Evolutionary conservation across 2,329 filamentous ascomycete species (phyloP).

Genomic region (Ophiosphaerella herpotricha): DNA sequence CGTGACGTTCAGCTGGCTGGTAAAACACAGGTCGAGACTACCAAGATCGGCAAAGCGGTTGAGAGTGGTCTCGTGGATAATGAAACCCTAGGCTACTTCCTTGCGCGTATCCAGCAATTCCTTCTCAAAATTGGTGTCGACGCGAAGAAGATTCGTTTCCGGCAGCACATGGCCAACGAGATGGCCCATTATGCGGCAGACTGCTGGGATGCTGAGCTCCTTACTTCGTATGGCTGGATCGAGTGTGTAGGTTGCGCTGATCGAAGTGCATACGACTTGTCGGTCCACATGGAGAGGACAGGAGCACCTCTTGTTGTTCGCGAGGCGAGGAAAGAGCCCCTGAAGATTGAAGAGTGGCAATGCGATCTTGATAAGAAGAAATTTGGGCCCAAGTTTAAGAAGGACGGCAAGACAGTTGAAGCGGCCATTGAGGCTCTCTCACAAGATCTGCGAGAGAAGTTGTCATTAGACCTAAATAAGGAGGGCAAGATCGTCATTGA

Average conservation of each 20-base stretch:
- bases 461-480: constrained; percentile 73
- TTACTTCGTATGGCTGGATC: constrained; percentile 93
- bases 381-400: constrained; percentile 94
- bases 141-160: constrained; percentile 85
- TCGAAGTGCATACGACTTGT: constrained; percentile 90
- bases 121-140: constrained; percentile 87
- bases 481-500: constrained; percentile 77
- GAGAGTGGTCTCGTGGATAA: constrained; percentile 85
- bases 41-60: constrained; percentile 86
- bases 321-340: constrained; percentile 77
- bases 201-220: constrained; percentile 96
- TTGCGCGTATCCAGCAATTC: constrained; percentile 92
- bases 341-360: constrained; percentile 83
- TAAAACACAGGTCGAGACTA: constrained; percentile 73
- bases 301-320: constrained; percentile 84
- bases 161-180: constrained; percentile 92
- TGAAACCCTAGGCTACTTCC: constrained; percentile 96
- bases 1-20: constrained; percentile 84
- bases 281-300: constrained; percentile 91
- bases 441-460: constrained; percentile 80
- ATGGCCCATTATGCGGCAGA: constrained; percentile 95
- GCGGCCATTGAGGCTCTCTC: constrained; percentile 73
- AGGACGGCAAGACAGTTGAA: constrained; percentile 82
- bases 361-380: constrained; percentile 92
- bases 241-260: constrained; percentile 98